A percentile compares a stretch with the other conserved stretches of the same genome.
Conservation (phyloP, 345 rosid genomes). For the Hibiscus tridactylites region DNA sequence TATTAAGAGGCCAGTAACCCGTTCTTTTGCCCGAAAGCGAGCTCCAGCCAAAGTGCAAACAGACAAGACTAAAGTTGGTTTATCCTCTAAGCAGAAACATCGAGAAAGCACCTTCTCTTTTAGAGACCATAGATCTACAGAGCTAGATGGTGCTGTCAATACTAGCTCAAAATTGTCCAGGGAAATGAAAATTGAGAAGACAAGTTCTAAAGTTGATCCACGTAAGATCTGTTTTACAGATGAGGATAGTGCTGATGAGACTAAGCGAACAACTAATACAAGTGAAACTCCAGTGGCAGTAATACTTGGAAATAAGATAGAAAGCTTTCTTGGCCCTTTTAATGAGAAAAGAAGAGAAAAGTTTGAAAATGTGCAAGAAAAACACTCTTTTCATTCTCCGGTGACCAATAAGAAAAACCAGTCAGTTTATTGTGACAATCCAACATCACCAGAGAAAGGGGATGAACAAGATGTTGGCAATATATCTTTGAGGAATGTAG, state of each 20-base stretch:
- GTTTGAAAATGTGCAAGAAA: conserved; percentile 23
- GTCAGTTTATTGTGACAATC: conserved; percentile 22
- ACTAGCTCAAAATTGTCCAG: conserved; percentile 28
- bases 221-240: conserved; percentile 30
- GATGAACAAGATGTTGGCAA: conserved; percentile 23
- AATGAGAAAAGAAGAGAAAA: conserved; percentile 26
- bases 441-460: conserved; percentile 21
- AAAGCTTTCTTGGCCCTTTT: conserved; percentile 17
- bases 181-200: conserved; percentile 33
- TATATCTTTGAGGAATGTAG: conserved; percentile 24
- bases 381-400: conserved; percentile 25
- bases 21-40: conserved; percentile 42
- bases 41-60: conserved; percentile 25
- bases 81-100: conserved; percentile 30
- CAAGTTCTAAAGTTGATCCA: conserved; percentile 27
- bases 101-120: conserved; percentile 37
- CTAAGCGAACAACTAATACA: conserved; percentile 27
- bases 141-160: conserved; percentile 23
- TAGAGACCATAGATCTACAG: conserved; percentile 34
- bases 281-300: conserved; percentile 22
- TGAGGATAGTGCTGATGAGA: conserved; percentile 29
- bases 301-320: conserved; percentile 29
- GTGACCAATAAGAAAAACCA: conserved; percentile 24
- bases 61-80: conserved; percentile 17
- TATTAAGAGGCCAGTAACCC: conserved; percentile 51